These are phyloP conservation scores for Carex sylvatica DNA, from an alignment of 202 grass and related monocot genomes.

Conservation along the genomic window DNA sequence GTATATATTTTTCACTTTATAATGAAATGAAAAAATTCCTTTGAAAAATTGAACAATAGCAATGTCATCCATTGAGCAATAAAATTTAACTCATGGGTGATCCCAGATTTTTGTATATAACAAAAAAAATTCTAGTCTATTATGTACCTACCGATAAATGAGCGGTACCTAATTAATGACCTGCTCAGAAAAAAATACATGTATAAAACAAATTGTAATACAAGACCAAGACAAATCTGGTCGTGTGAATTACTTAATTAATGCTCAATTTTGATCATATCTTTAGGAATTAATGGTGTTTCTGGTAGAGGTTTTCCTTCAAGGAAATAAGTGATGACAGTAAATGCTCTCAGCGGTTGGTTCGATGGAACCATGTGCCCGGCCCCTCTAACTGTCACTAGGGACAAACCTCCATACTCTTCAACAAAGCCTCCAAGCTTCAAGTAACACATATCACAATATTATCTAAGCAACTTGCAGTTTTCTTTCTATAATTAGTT, in stretches of 20 bases:
- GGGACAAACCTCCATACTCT: slow-evolving; percentile 42
- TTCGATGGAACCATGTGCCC: slow-evolving; percentile 46
- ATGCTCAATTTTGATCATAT: background rate
- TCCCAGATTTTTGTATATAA: too few species aligned
- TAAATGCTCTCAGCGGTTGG: slow-evolving; percentile 46
- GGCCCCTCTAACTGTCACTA: slow-evolving; percentile 45
- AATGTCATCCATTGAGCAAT: too few species aligned
- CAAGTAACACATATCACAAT: background rate
- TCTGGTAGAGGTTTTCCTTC: slow-evolving; percentile 45
- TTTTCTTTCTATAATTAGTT: background rate
- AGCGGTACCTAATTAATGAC: background rate
- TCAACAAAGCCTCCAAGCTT: slow-evolving; percentile 60
- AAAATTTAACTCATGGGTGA: too few species aligned
- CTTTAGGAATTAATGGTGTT: background rate
- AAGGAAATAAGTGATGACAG: slow-evolving; percentile 49
- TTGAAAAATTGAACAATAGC: too few species aligned
- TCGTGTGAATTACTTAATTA: slow-evolving; percentile 16
- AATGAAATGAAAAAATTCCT: too few species aligned
- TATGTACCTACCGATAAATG: too few species aligned
- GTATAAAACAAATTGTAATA: background rate
- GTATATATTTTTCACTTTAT: too few species aligned
- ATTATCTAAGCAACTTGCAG: background rate
- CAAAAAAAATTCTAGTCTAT: too few species aligned
- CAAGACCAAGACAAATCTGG: background rate
- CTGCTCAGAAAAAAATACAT: background rate